A percentile compares a stretch with the other conserved stretches of the same genome.
phyloP scores from a whole-genome alignment of 139 green algal species.

The Haematococcus sp. region DNA sequence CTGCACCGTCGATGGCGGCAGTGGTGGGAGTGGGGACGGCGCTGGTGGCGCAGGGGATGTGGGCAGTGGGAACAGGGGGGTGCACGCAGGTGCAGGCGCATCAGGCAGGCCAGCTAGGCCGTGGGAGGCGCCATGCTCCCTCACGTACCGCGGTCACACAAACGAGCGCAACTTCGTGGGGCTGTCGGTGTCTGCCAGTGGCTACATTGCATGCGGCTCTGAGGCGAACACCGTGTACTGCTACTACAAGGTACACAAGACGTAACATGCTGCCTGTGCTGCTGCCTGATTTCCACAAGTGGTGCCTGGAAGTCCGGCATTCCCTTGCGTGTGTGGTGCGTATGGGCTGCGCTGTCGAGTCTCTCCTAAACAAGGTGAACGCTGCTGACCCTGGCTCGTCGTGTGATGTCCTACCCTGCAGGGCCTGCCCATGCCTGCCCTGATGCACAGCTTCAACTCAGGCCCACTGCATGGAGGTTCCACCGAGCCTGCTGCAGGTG shows the following conservation, averaged over 20 bases:
- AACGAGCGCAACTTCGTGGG: constrained; percentile 98
- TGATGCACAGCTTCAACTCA: background rate
- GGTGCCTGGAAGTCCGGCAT: background rate
- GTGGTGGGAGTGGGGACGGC: background rate
- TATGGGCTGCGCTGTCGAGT: no score
- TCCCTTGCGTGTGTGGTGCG: background rate
- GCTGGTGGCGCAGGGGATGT: background rate
- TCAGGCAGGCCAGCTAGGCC: background rate
- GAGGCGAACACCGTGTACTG: constrained; percentile 66
- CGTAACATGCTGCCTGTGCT: background rate
- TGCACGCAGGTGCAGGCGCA: background rate
- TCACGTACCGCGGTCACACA: constrained; percentile 71
- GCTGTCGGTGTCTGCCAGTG: constrained; percentile 49
- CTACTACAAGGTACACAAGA: constrained; percentile 38
- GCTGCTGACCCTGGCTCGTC: background rate
- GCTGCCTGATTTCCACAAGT: background rate
- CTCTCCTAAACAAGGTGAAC: background rate
- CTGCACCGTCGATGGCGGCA: no score
- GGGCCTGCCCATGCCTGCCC: background rate
- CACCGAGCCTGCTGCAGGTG: background rate
- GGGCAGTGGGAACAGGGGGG: background rate
- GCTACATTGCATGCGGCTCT: constrained; percentile 80
- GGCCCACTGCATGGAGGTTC: background rate
- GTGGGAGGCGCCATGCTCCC: constrained; percentile 15
- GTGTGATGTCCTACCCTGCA: background rate